Base-by-base conservation (phyloP, 805 yeast species). In the Suhomyces canberraensis region DNA sequence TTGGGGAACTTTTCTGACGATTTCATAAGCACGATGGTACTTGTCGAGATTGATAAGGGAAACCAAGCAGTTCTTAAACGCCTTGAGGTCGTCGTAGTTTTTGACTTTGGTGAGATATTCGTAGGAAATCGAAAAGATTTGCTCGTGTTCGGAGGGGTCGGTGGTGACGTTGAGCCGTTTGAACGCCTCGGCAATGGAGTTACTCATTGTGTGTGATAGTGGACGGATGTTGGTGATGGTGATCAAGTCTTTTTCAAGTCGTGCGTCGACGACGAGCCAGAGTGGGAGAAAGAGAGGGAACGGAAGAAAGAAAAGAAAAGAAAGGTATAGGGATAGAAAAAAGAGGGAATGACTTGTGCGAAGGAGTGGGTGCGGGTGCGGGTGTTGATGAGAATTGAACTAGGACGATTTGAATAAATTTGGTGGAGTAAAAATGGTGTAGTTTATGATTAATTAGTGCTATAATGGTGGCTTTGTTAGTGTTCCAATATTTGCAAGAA, bases 11-110 rank as follows among this genome's bases (percentile, higher is more conserved):
- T 64, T 56, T 14, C 61, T 50, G 31, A 81, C 52, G 25, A 74
- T 46, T 36, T 68, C 61, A 14, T 58, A 46, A 0, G 84, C 87
- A 33, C 63, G 60, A 27, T 52, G 55, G 56, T 76, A 81, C 42
- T 66, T 64, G 52, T 82, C 88, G 39, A 75, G 57, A 47, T 78
- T 77, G 53, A 79, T 78, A 51, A 79, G 64, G 3, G 87, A 76
- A 9, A 77, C 75, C 24, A 81, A 54, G 51, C 79, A 75, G 42
- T 61, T 60, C 32, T 56, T 56, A 50, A 66, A 64, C 0, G 73
- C 56, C 35, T 55, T 56, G 16, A 51, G 35, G 36, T 68, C 73
- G 40, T 57, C 41, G 45, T 57, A 67, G 26, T 58, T 45, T 37
- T 65, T 64, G 31, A 64, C 58, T 16, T 64, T 64, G 22, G 69